Evolutionary conservation across 768 basidiomycete species (phyloP), one percentile per base, ranked within the genome.

Genomic region (Termitomyces sp.): DNA sequence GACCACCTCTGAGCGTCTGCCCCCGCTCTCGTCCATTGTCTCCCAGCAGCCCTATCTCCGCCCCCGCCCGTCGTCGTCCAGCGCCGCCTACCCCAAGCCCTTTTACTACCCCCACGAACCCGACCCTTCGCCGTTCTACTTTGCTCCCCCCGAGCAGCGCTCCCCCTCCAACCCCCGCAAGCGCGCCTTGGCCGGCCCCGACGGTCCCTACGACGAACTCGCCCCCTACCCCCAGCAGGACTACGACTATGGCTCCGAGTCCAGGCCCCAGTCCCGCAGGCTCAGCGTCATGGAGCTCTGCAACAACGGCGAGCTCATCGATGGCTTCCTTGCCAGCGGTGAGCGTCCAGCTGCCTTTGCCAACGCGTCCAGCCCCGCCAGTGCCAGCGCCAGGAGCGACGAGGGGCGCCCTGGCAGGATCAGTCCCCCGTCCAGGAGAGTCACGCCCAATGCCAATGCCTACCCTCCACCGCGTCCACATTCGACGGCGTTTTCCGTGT

Each of bases 221-320:
- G 59, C 61, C 0, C 59, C 31, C 8, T 63, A 63, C 45, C 31
- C 10, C 20, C 54, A 63, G 17, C 61, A 54, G 38, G 79, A 80
- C 48, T 86, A 88, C 79, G 87, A 88, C 59, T 88, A 89, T 75
- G 90, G 85, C 29, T 71, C 81, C 65, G 89, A 90, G 66, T 90
- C 88, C 68, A 81, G 91, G 68, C 91, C 91, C 64, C 86, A 88
- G 70, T 89, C 87, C 77, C 83, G 91, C 67, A 77, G 91, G 63
- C 85, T 92, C 83, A 81, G 87, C 74, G 87, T 92, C 82, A 83
- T 92, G 89, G 91, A 92, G 67, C 87, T 92, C 82, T 91, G 90
- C 83, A 91, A 92, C 82, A 72, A 72, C 63, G 52, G 14, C 54
- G 17, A 31, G 12, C 25, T n/a, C 9, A 31, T 31, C 4, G 40